Evolutionary conservation across 176 grass and related monocot genomes (phyloP), one percentile per base, ranked within the genome.

Genomic region (Phoenix dactylifera): DNA sequence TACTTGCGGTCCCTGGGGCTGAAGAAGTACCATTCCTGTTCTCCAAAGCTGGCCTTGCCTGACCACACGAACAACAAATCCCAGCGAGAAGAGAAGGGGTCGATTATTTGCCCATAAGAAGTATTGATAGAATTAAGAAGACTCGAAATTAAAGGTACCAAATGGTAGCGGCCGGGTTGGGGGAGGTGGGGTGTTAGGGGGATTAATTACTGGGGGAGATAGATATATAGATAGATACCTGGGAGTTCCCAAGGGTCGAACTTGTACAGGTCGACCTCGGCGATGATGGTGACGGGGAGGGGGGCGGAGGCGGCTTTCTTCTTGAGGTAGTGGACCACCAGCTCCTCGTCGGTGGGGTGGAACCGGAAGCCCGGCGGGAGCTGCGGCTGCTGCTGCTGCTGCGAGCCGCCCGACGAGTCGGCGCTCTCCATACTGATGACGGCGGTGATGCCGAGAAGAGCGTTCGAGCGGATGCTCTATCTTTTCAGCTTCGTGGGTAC

Each of bases 1-100:
- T 97, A 97, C 81, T 97, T 97, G 24, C 92, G 81, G 51, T 97
- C 92, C n/a, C 87, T 62, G 3, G 92, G 92, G 78, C 92, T 97
- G 55, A 97, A 97, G 75, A 91, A 97, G 76, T 91, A 91, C 92
- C 92, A 97, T 62, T 97, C 92, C 2, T 85, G 76, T 72, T 91
- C 84, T 12, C 92, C 92, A 57, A 91, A 97, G 48, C 26, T 82
- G 15, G 92, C 87, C 59, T 97, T 97, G 15, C 77, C 91, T 96
- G 83, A 44, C 50, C 54, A 57, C 24, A 48, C 4, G 26, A 59
- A 72, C 28, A 28, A 7, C 6, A 16, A 59, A 58, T 44, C 2
- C 35, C 35, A 44, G 35, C 35, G 35, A 44, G 35, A 44, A 35
- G 7, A 35, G 7, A 35, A 35, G 32, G 1, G 32, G 32, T 35